phyloP scores from a whole-genome alignment of 2,329 filamentous ascomycete species.

The Pseudogymnoascus sp. region DNA sequence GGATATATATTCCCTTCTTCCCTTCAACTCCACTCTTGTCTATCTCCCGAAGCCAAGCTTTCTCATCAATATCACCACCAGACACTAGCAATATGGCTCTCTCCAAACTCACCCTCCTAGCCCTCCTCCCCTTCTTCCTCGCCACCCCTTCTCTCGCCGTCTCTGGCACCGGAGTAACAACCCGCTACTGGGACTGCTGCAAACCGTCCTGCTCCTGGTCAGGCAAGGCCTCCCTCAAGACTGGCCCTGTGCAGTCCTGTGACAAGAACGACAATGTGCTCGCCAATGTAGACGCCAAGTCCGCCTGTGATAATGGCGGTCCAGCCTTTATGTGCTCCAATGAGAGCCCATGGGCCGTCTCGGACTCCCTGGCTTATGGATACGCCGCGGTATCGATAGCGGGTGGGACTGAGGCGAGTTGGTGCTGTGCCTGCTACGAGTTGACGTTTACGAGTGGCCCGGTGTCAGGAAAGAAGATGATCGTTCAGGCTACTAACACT shows the following conservation, averaged over 20 bases:
- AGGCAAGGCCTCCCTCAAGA: slow-evolving; percentile 46
- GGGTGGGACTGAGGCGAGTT: slow-evolving; percentile 49
- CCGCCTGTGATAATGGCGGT: slow-evolving; percentile 50
- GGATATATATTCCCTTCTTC: neutral
- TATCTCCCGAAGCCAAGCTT: neutral
- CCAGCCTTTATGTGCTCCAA: slow-evolving; percentile 53
- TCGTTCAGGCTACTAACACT: slow-evolving; percentile 59
- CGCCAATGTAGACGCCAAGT: slow-evolving; percentile 39
- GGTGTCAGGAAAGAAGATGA: slow-evolving; percentile 53
- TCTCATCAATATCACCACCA: neutral
- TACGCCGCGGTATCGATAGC: slow-evolving; percentile 54
- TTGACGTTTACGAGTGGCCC: slow-evolving; percentile 40
- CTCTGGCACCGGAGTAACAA: slow-evolving; percentile 26
- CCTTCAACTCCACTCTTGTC: neutral
- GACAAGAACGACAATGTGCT: slow-evolving; percentile 48
- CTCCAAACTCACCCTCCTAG: slow-evolving; percentile 19
- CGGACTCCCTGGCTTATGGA: slow-evolving; percentile 52
- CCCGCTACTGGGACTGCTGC: slow-evolving; percentile 59
- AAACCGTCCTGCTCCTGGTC: slow-evolving; percentile 61
- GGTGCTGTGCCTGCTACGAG: slow-evolving; percentile 62
- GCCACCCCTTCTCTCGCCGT: slow-evolving; percentile 16
- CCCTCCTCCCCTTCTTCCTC: slow-evolving; percentile 22
- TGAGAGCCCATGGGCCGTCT: slow-evolving; percentile 56
- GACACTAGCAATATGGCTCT: slow-evolving; percentile 18
- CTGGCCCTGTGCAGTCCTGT: slow-evolving; percentile 46